Evolutionary conservation across 2,329 filamentous ascomycete species (phyloP), one percentile per base, ranked within the genome.

Genomic region (Arthrobotrys pseudoclavata): DNA sequence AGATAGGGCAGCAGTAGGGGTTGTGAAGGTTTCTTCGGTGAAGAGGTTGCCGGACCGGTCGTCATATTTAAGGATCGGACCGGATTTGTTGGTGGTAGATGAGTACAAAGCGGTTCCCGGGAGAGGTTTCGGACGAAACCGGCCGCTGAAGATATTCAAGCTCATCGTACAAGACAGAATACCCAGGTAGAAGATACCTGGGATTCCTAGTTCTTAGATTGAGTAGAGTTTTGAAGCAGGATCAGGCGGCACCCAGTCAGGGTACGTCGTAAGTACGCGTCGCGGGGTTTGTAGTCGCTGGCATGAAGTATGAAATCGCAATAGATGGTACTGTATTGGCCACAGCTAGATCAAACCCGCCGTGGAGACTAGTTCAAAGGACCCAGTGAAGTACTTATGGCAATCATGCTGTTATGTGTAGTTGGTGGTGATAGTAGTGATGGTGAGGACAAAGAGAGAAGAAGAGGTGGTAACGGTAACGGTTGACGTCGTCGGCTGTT

Each of bases 41-140:
- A 71, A 77, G 4, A 77, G 47, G 45, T 66, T 67, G 18, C 74
- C 74, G 6, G 74, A 77, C 24, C 71, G 74, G 55, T 77, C 74
- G 22, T 77, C 60, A 57, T 77, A 77, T 48, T 34, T 71, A 42
- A 77, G 74, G 18, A 71, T 53, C 0, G 74, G 74, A 0, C 74
- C 74, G 7, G 74, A 71, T 20, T 63, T 50, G 42, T 71, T 77
- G 50, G 64, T 71, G 18, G 67, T 77, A 6, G 67, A 24, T 1
- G 74, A 77, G 45, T 77, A 77, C 5, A 71, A 34, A 2, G 74
- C 67, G 22, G 67, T 77, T 31, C 74, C 74, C 6, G 74, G 74
- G 12, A 77, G 74, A 6, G 66, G 74, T 48, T 77, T 77, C 26
- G 74, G 74, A 45, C 74, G 74, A 24, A 77, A 77, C 12, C 67